Evolutionary conservation across 2,329 filamentous ascomycete genomes (phyloP).

Genomic region (Xylariaceae sp.): DNA sequence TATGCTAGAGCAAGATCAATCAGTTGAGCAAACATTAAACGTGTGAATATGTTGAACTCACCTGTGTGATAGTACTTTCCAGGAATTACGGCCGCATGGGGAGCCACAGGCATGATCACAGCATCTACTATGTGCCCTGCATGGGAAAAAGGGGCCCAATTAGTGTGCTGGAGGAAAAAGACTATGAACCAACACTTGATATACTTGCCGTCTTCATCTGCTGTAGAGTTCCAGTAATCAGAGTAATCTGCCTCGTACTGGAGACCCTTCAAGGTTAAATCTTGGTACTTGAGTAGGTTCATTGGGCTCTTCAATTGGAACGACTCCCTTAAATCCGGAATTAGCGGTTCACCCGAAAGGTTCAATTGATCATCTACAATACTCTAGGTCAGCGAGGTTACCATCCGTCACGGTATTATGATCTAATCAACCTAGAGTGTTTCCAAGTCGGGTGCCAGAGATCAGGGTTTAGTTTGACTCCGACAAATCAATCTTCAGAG

Average conservation of each 20-base stretch:
- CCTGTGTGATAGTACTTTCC: constrained; percentile 39
- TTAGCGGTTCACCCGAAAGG: constrained; percentile 49
- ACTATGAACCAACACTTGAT: constrained; percentile 3
- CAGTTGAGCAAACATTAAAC: neutral
- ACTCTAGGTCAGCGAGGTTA: too few species aligned
- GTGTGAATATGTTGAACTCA: neutral
- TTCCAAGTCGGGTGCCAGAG: too few species aligned
- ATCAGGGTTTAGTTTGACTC: too few species aligned
- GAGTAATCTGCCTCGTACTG: constrained; percentile 53
- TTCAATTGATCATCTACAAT: constrained; percentile 26
- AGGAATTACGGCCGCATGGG: constrained; percentile 46
- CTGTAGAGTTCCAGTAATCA: constrained; percentile 61
- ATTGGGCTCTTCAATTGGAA: constrained; percentile 11
- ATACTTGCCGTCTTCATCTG: constrained; percentile 41
- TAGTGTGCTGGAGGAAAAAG: neutral
- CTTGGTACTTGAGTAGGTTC: constrained; percentile 32
- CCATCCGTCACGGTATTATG: too few species aligned
- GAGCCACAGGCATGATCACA: constrained; percentile 46
- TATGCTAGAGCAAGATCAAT: constrained; percentile 24
- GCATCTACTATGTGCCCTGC: constrained; percentile 51
- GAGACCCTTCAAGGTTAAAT: constrained; percentile 20
- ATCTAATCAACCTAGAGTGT: too few species aligned
- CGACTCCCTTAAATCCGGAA: constrained; percentile 33
- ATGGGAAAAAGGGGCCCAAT: neutral
- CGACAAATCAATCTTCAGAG: too few species aligned